Percentiles rank a stretch among this genome's conserved stretches.
These are phyloP conservation scores for Populus tomentosa DNA, from an alignment of 441 rosid genomes.

Conservation along the genomic window DNA sequence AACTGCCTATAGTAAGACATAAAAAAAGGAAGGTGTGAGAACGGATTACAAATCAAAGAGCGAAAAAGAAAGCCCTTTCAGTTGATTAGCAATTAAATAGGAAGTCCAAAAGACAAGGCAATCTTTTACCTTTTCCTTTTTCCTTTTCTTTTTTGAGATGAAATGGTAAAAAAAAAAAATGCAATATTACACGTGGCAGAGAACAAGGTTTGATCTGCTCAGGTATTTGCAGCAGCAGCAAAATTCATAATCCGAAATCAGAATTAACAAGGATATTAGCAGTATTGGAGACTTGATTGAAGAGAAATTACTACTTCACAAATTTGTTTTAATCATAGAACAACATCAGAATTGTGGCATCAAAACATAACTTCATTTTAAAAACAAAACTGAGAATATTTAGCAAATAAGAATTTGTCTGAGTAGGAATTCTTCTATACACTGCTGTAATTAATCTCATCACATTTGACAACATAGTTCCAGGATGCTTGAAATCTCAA, in stretches of 20 bases:
- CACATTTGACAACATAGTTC: neutral
- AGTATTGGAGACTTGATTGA: neutral
- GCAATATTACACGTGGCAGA: neutral
- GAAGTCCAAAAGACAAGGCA: neutral
- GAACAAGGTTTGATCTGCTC: neutral
- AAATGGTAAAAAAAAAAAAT: neutral
- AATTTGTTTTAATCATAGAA: neutral
- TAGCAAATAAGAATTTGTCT: neutral
- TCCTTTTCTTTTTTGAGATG: neutral
- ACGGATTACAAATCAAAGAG: neutral
- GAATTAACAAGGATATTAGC: neutral
- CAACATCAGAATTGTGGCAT: neutral
- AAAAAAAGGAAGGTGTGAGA: neutral
- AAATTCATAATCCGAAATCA: neutral
- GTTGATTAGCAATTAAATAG: neutral
- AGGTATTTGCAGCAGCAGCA: neutral
- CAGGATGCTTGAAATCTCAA: neutral
- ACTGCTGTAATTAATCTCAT: neutral
- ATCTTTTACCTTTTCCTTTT: neutral
- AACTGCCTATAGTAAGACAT: conserved; percentile 29
- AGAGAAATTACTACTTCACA: neutral
- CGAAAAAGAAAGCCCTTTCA: neutral
- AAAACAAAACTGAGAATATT: neutral
- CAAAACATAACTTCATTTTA: neutral
- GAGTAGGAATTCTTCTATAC: neutral